Evolutionary conservation across 2,329 filamentous ascomycete species (phyloP).

Genomic region (Pyrenochaeta sp.): DNA sequence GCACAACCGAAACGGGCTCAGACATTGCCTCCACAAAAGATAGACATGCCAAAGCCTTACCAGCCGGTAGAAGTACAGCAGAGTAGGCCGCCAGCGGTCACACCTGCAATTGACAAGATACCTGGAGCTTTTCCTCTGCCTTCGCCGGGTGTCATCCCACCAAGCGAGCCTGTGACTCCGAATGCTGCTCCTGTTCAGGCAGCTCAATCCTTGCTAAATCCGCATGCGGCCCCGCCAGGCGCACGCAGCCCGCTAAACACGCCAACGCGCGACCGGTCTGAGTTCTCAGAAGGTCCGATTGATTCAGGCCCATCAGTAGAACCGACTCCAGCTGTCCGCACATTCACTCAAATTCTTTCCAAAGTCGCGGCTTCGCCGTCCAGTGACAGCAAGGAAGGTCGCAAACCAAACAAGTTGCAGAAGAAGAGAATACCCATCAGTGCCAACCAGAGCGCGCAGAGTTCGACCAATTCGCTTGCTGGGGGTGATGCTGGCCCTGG

Average conservation of each 20-base stretch:
- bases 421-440: constrained; percentile 81
- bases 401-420: constrained; percentile 87
- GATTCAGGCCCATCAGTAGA: constrained; percentile 37
- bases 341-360: constrained; percentile 49
- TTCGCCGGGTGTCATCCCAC: constrained; percentile 51
- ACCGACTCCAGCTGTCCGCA: constrained; percentile 39
- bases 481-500: constrained; percentile 39
- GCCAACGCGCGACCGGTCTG: constrained; percentile 43
- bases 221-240: constrained; percentile 20
- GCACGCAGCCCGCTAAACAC: constrained; percentile 36
- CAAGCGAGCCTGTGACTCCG: constrained; percentile 51
- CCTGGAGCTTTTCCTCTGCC: constrained; percentile 71
- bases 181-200: constrained; percentile 23
- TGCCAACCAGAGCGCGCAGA: constrained; percentile 86
- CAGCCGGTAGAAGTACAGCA: constrained; percentile 25
- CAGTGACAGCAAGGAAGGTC: constrained; percentile 59
- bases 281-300: constrained; percentile 43
- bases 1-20: constrained; percentile 24
- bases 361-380: constrained; percentile 63
- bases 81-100: constrained; percentile 36
- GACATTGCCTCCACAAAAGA: constrained; percentile 32
- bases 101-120: constrained; percentile 35
- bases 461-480: constrained; percentile 81
- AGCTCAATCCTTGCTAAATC: constrained; percentile 30
- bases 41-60: constrained; percentile 34